These are phyloP conservation scores for Thalia dealbata DNA, from an alignment of 176 grass and related monocot species.

Conservation along the genomic window DNA sequence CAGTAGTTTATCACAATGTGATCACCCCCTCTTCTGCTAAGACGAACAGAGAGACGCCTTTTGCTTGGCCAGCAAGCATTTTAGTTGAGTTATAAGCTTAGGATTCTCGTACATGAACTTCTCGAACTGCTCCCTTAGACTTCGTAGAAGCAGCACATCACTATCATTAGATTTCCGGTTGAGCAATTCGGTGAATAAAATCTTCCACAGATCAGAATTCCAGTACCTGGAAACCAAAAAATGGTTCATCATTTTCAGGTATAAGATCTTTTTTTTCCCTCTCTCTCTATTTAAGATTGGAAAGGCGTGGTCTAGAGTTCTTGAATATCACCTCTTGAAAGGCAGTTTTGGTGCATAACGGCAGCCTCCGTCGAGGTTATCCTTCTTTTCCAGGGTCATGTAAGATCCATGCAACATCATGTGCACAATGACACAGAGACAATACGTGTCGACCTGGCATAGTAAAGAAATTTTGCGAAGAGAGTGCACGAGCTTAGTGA, in stretches of 20 bases:
- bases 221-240: constrained; percentile 54
- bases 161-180: constrained; percentile 48
- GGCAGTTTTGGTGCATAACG: constrained; percentile 45
- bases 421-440: constrained; percentile 71
- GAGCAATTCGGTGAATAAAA: constrained; percentile 58
- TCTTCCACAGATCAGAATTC: constrained; percentile 60
- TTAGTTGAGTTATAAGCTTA: constrained; percentile 53
- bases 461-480: background rate
- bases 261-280: too few relatives aligned
- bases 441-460: constrained; percentile 57
- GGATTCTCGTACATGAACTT: constrained; percentile 43
- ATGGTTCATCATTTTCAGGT: background rate
- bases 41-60: constrained; percentile 59
- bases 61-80: constrained; percentile 54
- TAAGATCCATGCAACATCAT: constrained; percentile 69
- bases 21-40: constrained; percentile 22
- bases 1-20: too few relatives aligned
- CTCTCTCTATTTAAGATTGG: too few relatives aligned
- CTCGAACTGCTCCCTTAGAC: constrained; percentile 57
- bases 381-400: constrained; percentile 56
- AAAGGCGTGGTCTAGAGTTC: background rate
- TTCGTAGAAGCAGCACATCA: constrained; percentile 40
- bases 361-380: constrained; percentile 37
- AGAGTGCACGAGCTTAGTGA: background rate
- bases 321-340: constrained; percentile 51